Evolutionary conservation across 345 rosid genomes (phyloP), one percentile per base, ranked within the genome.

Genomic region (Ceriops decandra): DNA sequence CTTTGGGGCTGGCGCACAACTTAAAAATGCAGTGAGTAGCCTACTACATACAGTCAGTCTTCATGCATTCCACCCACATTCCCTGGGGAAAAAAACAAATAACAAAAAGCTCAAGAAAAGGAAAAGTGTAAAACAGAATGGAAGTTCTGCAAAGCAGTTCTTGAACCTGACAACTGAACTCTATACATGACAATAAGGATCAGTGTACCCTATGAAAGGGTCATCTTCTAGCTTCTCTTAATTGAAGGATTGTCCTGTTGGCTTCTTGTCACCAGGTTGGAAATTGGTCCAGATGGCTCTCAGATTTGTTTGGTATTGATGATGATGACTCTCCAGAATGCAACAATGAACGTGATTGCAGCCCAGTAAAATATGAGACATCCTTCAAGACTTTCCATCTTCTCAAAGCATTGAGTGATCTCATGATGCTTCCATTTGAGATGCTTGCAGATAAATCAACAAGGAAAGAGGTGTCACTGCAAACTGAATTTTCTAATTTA

Each of bases 221-320:
- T 21, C 5, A 11, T 28, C 26, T 33, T 27, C 62, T 52, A 47
- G 54, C 46, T 71, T 65, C 59, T 49, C 60, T 51, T 49, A 33
- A 75, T 56, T 38, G 46, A 54, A 26, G 42, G 49, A 49, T 72
- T 71, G 32, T 60, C 57, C 62, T 64, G 35, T 47, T 68, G 57
- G 63, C 38, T 28, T 46, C 21, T 4, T 64, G 35, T 68, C 74
- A 61, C 74, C 69, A 91, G 98, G 84, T 90, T 62, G 97, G 98
- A 63, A 87, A 80, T 74, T 93, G 98, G 98, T 86, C 98, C 31
- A 85, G 89, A 82, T 93, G 98, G 98, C 95, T 93, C 64, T 82
- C 87, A 47, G 97, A 85, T 85, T 80, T 90, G 52, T 93, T 90
- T 64, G 95, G 85, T 36, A 80, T 79, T 52, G 92, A 85, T 53